These are phyloP conservation scores for Gossypium lobatum DNA, from an alignment of 441 rosid genomes.

Conservation along the genomic window DNA sequence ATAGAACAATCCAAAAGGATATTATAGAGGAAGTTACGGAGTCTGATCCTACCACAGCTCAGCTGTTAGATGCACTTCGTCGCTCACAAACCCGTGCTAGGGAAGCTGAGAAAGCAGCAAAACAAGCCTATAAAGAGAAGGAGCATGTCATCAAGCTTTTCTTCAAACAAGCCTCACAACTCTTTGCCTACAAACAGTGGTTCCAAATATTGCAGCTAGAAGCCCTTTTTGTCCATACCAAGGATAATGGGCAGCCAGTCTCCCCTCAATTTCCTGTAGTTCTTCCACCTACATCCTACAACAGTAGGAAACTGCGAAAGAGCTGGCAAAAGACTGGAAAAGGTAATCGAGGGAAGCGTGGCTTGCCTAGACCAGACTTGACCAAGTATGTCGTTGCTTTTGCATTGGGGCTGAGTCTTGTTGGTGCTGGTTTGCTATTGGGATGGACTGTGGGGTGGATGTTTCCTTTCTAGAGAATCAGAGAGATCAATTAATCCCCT, in stretches of 20 bases:
- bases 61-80: slow-evolving; percentile 79
- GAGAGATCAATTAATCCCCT: not conserved
- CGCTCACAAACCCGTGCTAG: slow-evolving; percentile 97
- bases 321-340: slow-evolving; percentile 29
- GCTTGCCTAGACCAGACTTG: slow-evolving; percentile 28
- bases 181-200: slow-evolving; percentile 92
- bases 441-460: slow-evolving; percentile 98
- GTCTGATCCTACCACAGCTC: slow-evolving; percentile 54
- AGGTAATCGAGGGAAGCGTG: slow-evolving; percentile 35
- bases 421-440: slow-evolving; percentile 83
- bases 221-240: slow-evolving; percentile 53
- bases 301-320: slow-evolving; percentile 33
- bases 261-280: slow-evolving; percentile 38
- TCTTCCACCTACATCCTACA: slow-evolving; percentile 46
- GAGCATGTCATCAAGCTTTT: slow-evolving; percentile 73
- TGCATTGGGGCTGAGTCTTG: slow-evolving; percentile 79
- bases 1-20: slow-evolving; percentile 32
- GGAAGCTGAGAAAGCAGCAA: slow-evolving; percentile 88
- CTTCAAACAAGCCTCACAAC: slow-evolving; percentile 89
- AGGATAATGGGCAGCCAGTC: slow-evolving; percentile 45
- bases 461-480: slow-evolving; percentile 42
- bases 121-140: slow-evolving; percentile 74
- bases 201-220: slow-evolving; percentile 82
- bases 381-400: slow-evolving; percentile 43
- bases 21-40: slow-evolving; percentile 32